Base-by-base conservation (phyloP, 139 green algal species). In the Coccomyxa sp. region DNA sequence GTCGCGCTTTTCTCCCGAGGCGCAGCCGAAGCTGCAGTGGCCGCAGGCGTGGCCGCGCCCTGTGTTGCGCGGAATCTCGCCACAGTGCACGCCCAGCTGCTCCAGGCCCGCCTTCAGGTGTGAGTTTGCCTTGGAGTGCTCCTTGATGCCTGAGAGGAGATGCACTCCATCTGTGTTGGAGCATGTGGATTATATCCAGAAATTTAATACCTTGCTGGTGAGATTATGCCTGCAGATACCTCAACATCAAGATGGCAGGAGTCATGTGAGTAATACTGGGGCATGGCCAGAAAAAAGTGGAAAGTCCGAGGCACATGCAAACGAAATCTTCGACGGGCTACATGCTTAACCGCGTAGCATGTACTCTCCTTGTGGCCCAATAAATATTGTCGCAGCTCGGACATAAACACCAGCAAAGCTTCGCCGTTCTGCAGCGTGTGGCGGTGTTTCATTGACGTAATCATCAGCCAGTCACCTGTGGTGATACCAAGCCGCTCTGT, bases 21-120 rank as follows among this genome's bases (percentile, higher is more conserved):
- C 82, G 82, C 91, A 95, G 13, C 91, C 91, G 67, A 94, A 84
- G 57, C 76, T 79, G 82, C 90, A 92, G 82, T 85, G 76, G 30
- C 82, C 82, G 51, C 82, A 85, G 15, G 68, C 75, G 66, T 81
- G 76, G 76, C 60, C 28, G 18, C 23, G 11, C 11, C 9, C 0
- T 10, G 31, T 17, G 88, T 91, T 91, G 80, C 90, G 79, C 10
- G 90, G 89, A 28, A 91, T 85, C 85, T 93, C 83, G 30, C 28
- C 85, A 18, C 30, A 80, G 82, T 89, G 81, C 68, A 82, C 66
- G 17, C 90, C 89, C 27, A 91, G 67, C 9, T 15, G 60, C 12
- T 86, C 0, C 51, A 93, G 82, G 13, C 90, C 90, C 13, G 80
- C 31, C 31, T 31, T n/a, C 81, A 95, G 88, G 57, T n/a, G 15